phyloP scores from a whole-genome alignment of 106 monocot genomes.

The Dendrobium chrysotoxum region DNA sequence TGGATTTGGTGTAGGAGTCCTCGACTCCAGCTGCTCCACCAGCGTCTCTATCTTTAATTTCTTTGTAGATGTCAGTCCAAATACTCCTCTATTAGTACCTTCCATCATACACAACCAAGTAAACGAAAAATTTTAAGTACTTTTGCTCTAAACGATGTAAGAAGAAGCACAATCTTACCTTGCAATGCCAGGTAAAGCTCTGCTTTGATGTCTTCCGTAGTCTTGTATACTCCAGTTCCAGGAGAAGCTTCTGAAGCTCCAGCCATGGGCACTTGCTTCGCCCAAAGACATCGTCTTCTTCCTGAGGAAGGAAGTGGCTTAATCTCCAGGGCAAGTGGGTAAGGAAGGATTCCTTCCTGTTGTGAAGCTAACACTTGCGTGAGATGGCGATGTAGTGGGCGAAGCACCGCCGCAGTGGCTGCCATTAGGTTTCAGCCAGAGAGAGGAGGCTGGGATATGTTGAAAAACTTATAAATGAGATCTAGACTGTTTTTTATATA shows the following conservation, averaged over 20 bases:
- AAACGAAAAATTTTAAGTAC: not conserved
- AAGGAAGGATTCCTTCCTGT: not conserved
- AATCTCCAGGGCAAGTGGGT: not conserved
- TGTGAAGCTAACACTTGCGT: not conserved
- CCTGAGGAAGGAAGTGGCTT: not conserved
- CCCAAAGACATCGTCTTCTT: not conserved
- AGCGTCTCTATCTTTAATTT: conserved; percentile 57
- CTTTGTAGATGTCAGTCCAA: conserved; percentile 61
- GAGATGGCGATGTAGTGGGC: not conserved
- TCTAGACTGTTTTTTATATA: too few relatives aligned
- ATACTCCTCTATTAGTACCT: conserved; percentile 78
- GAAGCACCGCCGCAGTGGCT: not conserved
- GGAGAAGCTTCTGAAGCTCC: not conserved
- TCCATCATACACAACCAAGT: conserved; percentile 3
- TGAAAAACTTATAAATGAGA: too few relatives aligned
- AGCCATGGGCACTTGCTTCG: not conserved
- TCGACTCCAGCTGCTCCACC: conserved; percentile 57
- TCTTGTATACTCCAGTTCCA: not conserved
- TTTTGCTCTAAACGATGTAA: not conserved
- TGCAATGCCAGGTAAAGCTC: conserved; percentile 29
- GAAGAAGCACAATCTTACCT: conserved; percentile 14
- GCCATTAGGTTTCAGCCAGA: not conserved
- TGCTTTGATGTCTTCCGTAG: conserved; percentile 26
- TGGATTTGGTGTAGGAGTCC: conserved; percentile 65
- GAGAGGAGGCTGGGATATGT: not conserved